Conservation (phyloP, 177 flowering plant species). For the Vitis hybrid region DNA sequence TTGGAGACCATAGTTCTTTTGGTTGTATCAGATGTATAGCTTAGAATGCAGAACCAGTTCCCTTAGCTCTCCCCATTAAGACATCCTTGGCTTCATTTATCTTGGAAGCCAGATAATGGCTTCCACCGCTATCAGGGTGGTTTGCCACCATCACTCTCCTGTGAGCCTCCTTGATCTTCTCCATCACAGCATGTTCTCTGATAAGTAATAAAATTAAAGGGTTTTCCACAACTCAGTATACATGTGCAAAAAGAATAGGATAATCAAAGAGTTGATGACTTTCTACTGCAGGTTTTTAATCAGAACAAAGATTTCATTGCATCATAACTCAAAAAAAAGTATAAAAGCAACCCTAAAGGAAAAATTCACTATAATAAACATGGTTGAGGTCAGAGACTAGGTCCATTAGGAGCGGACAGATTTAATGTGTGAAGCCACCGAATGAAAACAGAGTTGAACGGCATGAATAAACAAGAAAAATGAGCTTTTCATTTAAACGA, state of each 20-base stretch:
- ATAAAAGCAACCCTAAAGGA: neutral
- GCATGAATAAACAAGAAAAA: too few species aligned
- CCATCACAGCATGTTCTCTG: constrained; percentile 21
- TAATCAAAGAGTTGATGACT: too few species aligned
- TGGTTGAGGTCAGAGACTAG: too few species aligned
- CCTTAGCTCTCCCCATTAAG: constrained; percentile 13
- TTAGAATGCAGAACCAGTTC: constrained; percentile 20
- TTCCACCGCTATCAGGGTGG: constrained; percentile 33
- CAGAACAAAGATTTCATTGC: neutral
- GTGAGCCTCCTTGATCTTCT: constrained; percentile 38
- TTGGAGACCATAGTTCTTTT: too few species aligned
- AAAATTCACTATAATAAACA: too few species aligned
- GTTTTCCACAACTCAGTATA: too few species aligned
- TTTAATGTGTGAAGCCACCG: too few species aligned
- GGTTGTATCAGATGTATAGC: too few species aligned
- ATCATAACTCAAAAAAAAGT: neutral
- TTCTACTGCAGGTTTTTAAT: neutral
- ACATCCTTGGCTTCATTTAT: constrained; percentile 35
- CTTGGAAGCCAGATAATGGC: constrained; percentile 34
- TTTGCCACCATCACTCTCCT: constrained; percentile 39
- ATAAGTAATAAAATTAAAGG: neutral
- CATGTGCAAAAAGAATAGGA: too few species aligned
- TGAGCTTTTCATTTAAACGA: too few species aligned
- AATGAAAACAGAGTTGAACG: too few species aligned
- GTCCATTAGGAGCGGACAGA: too few species aligned